Percentiles rank a stretch among this genome's conserved stretches.
These are phyloP conservation scores for Lepidium africanum DNA, from an alignment of 345 rosid species.

Conservation along the genomic window DNA sequence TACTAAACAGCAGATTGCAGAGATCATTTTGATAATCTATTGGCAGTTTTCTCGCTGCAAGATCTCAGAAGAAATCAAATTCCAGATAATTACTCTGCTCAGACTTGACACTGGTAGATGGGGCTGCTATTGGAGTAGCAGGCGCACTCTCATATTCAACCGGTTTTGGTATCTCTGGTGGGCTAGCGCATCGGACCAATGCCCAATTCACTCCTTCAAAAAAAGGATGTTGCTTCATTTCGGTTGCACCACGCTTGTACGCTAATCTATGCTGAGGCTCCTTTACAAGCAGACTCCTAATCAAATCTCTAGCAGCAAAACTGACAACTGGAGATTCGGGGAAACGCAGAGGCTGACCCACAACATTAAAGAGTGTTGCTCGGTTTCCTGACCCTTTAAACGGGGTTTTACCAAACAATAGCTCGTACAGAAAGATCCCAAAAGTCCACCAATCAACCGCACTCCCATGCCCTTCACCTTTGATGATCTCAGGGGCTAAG, in stretches of 20 bases:
- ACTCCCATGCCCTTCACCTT: slow-evolving; percentile 84
- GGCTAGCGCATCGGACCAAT: slow-evolving; percentile 67
- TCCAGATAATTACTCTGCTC: slow-evolving; percentile 53
- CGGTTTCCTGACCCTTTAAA: slow-evolving; percentile 77
- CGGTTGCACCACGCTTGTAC: slow-evolving; percentile 67
- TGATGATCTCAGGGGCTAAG: slow-evolving; percentile 71
- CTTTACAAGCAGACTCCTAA: slow-evolving; percentile 70
- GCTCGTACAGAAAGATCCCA: slow-evolving; percentile 72
- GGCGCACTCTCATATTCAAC: slow-evolving; percentile 43
- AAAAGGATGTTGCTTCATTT: slow-evolving; percentile 73
- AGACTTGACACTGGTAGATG: slow-evolving; percentile 41
- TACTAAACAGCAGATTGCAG: slow-evolving; percentile 6
- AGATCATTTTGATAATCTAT: slow-evolving; percentile 12
- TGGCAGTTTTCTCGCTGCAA: slow-evolving; percentile 2
- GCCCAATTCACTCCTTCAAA: slow-evolving; percentile 90
- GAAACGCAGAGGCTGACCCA: slow-evolving; percentile 68
- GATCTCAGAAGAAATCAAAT: slow-evolving; percentile 57
- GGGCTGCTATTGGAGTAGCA: slow-evolving; percentile 33
- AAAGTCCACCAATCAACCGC: slow-evolving; percentile 92
- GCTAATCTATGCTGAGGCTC: slow-evolving; percentile 78
- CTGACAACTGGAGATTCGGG: slow-evolving; percentile 79
- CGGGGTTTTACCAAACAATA: slow-evolving; percentile 75
- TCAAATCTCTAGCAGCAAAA: slow-evolving; percentile 62
- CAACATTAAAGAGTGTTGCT: slow-evolving; percentile 69
- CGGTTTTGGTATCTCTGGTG: slow-evolving; percentile 70